Evolutionary conservation across 2,329 filamentous ascomycete genomes (phyloP), one percentile per base, ranked within the genome.

Genomic region (Lachnellula willkommii): DNA sequence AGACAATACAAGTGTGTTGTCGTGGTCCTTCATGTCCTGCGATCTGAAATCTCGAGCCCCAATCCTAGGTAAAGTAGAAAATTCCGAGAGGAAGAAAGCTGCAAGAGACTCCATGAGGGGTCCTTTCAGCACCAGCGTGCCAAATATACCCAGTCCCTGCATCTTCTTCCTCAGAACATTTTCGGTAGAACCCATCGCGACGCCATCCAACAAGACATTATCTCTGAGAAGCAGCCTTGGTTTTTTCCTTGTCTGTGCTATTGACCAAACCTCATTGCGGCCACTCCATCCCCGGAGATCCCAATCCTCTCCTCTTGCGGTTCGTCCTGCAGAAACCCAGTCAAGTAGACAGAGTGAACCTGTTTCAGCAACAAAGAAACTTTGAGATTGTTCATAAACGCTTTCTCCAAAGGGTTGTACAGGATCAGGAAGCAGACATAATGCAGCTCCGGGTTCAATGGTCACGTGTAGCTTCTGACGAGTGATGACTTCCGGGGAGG

Each of bases 271-370:
- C 73, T 99, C 94, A 68, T 96, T 97, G 61, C 88, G 81, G 9
- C 90, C 91, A 56, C 78, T 82, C 84, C 94, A 97, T 60, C 79
- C 80, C 55, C 80, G 75, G 58, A 96, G 85, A 63, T 85, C 86
- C 94, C 94, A 99, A 60, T 90, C 80, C 73, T 99, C 94, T 24
- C 91, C 92, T 47, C 89, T 82, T 4, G 94, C 92, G 4, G 79
- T 83, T 17, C 94, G 83, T 7, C 94, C 94, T 67, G 93, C 89
- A 2, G 86, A 95, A 6, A 97, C 91, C 94, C 94, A 99, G 71
- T 99, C 94, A 47, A 96, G 76, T 2, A 95, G 79, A 68, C 91
- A 95, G 14, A 97, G 73, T 42, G 87, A 84, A 64, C 77, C 82
- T 5, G 68, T 72, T 8, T 75, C 73, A 7, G 76, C 76, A 50